phyloP scores from a whole-genome alignment of 129 eudicot genomes.

The Smallanthus sonchifolius region DNA sequence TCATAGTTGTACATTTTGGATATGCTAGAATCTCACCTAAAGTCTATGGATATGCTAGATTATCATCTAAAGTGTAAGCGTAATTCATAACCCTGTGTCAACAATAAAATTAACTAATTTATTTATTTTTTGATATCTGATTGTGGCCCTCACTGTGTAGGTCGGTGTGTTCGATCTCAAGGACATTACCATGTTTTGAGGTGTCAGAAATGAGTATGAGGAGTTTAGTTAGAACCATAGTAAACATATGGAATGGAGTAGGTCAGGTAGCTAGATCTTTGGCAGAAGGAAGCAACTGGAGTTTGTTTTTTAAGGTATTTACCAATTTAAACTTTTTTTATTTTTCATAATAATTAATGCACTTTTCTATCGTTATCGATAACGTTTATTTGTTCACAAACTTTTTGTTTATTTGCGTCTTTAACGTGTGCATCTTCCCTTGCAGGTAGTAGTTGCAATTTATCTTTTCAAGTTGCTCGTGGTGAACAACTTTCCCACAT shows the following conservation, averaged over 20 bases:
- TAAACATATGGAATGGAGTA: constrained; percentile 45
- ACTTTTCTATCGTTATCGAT: background rate
- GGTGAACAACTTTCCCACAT: constrained; percentile 46
- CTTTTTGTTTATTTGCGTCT: constrained; percentile 1
- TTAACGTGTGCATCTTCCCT: constrained; percentile 14
- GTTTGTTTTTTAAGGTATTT: constrained; percentile 63
- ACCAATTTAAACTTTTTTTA: constrained; percentile 4
- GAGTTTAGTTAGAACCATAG: constrained; percentile 30
- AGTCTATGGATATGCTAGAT: constrained; percentile 46
- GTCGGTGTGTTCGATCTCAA: constrained; percentile 42
- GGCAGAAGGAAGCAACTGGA: constrained; percentile 75
- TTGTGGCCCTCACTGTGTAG: constrained; percentile 39
- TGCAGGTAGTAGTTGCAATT: constrained; percentile 51
- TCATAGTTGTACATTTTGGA: constrained; percentile 36
- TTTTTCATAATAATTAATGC: background rate
- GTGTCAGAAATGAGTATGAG: constrained; percentile 57
- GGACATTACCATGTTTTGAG: constrained; percentile 53
- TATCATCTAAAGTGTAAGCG: constrained; percentile 55
- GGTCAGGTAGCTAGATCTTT: constrained; percentile 35
- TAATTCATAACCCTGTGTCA: constrained; percentile 8
- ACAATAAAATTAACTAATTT: background rate
- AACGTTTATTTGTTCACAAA: background rate
- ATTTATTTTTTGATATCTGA: background rate
- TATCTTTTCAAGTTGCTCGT: constrained; percentile 52
- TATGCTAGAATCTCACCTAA: constrained; percentile 45